These are phyloP conservation scores for Boletus mariae DNA, from an alignment of 1,284 basidiomycete genomes.

Conservation along the genomic window DNA sequence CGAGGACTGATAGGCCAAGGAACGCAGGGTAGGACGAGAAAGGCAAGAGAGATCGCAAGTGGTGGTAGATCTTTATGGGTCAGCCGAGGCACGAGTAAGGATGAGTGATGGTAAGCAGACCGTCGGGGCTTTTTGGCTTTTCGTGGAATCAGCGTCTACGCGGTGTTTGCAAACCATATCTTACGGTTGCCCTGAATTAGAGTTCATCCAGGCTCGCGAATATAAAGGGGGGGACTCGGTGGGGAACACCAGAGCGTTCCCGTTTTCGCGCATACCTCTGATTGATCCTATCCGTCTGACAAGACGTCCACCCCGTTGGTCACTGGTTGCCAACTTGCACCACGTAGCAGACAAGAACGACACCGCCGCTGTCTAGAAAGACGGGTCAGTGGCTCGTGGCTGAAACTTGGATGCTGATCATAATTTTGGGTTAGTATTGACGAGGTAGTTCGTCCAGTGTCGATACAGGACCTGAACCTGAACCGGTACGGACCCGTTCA, in stretches of 20 bases:
- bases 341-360: not conserved
- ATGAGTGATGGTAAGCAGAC: slow-evolving; percentile 25
- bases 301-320: not conserved
- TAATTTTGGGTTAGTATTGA: slow-evolving; percentile 2
- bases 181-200: slow-evolving; percentile 29
- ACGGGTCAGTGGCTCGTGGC: slow-evolving; percentile 20
- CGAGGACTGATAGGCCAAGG: slow-evolving; percentile 39
- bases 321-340: not conserved
- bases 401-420: slow-evolving; percentile 18
- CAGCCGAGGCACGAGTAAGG: slow-evolving; percentile 33
- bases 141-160: slow-evolving; percentile 27
- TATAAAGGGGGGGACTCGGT: slow-evolving; percentile 28
- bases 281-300: slow-evolving; percentile 1
- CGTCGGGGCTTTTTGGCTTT: slow-evolving; percentile 24
- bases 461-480: slow-evolving; percentile 3
- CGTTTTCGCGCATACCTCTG: slow-evolving; percentile 5
- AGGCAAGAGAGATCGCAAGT: slow-evolving; percentile 20
- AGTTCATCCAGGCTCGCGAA: slow-evolving; percentile 27
- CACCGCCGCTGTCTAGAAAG: slow-evolving; percentile 2
- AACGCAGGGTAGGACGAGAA: slow-evolving; percentile 32
- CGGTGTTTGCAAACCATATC: slow-evolving; percentile 26
- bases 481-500: slow-evolving; percentile 32
- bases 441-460: too few relatives aligned
- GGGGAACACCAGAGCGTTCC: slow-evolving; percentile 11
- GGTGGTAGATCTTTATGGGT: slow-evolving; percentile 26